phyloP scores from a whole-genome alignment of 192 early-diverging fungal species.

The Coemansia sp. region DNA sequence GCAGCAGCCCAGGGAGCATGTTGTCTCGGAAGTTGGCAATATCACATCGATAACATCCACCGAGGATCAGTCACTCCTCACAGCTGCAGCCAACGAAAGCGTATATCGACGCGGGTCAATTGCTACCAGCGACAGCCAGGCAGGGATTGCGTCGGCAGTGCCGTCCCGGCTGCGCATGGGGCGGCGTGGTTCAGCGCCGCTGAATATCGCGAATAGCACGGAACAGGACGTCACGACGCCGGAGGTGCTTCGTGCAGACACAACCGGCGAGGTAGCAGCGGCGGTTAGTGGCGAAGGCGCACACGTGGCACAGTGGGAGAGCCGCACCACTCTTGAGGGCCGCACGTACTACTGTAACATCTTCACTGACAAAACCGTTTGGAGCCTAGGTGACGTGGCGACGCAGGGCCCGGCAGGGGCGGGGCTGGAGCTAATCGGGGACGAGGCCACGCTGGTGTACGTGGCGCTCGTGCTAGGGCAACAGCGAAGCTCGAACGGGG shows the following conservation, averaged over 20 bases:
- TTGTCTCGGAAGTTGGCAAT: conserved; percentile 12
- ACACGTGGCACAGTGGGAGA: conserved; percentile 60
- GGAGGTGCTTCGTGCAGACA: background rate
- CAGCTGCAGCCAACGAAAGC: conserved; percentile 51
- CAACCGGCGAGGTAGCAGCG: background rate
- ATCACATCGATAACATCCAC: conserved; percentile 3
- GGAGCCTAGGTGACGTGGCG: conserved; percentile 56
- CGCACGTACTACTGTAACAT: conserved; percentile 67
- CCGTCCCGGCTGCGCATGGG: conserved; percentile 53
- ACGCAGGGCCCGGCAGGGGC: conserved; percentile 3
- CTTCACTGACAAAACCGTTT: conserved; percentile 65
- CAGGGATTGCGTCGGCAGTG: conserved; percentile 60
- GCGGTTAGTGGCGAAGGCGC: conserved; percentile 8
- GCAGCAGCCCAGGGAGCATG: conserved; percentile 15
- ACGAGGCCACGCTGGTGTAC: conserved; percentile 43
- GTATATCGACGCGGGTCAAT: conserved; percentile 58
- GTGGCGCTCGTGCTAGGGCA: conserved; percentile 40
- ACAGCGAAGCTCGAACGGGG: background rate
- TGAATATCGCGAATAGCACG: conserved; percentile 8
- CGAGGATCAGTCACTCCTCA: conserved; percentile 42
- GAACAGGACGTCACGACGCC: conserved; percentile 5
- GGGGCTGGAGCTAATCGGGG: conserved; percentile 52
- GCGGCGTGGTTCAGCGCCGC: conserved; percentile 40
- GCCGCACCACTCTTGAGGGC: conserved; percentile 59
- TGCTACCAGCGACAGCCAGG: conserved; percentile 43